Percentiles rank a stretch among this genome's conserved stretches.
phyloP scores from a whole-genome alignment of 192 early-diverging fungal species.

The Podochytrium sp. region DNA sequence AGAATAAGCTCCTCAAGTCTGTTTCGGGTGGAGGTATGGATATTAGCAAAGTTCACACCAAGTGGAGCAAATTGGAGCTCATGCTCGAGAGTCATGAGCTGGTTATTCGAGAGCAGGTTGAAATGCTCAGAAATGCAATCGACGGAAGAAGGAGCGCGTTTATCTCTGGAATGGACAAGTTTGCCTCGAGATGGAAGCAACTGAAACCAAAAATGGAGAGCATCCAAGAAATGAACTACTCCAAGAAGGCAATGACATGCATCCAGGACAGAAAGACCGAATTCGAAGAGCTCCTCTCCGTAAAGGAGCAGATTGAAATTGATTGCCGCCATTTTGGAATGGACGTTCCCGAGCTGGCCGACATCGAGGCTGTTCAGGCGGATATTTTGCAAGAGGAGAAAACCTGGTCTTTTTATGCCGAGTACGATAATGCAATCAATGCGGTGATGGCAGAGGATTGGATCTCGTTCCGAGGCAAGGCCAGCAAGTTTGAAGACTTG shows the following conservation, averaged over 20 bases:
- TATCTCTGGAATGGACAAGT: conserved; percentile 51
- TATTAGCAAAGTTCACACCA: conserved; percentile 43
- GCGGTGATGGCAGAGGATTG: conserved; percentile 50
- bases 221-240: conserved; percentile 29
- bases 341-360: conserved; percentile 36
- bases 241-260: conserved; percentile 41
- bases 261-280: conserved; percentile 51
- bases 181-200: conserved; percentile 54
- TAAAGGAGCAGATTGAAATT: conserved; percentile 42
- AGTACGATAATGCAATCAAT: conserved; percentile 37
- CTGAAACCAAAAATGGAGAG: conserved; percentile 51
- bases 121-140: conserved; percentile 52
- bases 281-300: conserved; percentile 44
- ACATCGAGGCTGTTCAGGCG: conserved; percentile 36
- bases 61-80: conserved; percentile 60
- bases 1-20: conserved; percentile 60
- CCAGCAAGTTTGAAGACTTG: conserved; percentile 51
- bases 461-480: conserved; percentile 55
- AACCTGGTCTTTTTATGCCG: conserved; percentile 48
- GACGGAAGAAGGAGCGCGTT: conserved; percentile 47
- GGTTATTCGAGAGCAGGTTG: conserved; percentile 64
- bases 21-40: conserved; percentile 56
- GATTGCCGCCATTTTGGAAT: conserved; percentile 58
- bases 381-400: conserved; percentile 38
- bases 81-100: conserved; percentile 64